Percentiles rank a stretch among this genome's conserved stretches.
phyloP scores from a whole-genome alignment of 805 yeast species.

The Spathaspora arborariae region DNA sequence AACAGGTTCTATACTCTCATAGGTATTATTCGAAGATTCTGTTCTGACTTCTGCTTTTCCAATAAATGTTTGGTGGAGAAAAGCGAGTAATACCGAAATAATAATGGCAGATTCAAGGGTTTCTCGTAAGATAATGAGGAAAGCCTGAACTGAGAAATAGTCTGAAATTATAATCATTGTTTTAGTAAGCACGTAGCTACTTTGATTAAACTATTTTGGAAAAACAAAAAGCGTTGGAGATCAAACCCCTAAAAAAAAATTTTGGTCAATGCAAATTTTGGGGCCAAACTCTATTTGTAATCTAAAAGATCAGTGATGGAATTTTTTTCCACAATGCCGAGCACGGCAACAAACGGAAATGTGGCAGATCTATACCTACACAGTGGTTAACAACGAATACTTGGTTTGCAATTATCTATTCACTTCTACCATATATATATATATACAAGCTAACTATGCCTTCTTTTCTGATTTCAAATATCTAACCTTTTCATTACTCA shows the following conservation, averaged over 20 bases:
- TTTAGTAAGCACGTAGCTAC: too few relatives aligned
- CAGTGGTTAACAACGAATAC: too few relatives aligned
- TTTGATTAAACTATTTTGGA: too few relatives aligned
- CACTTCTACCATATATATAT: not conserved
- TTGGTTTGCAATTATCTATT: not conserved
- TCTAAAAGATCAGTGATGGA: not conserved
- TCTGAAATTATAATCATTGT: conserved; percentile 19
- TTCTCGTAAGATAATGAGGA: conserved; percentile 69
- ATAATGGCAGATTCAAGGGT: conserved; percentile 75
- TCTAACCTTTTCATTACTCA: conserved; percentile 3
- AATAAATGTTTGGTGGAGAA: conserved; percentile 53
- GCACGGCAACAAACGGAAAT: not conserved
- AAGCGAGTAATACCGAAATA: conserved; percentile 68
- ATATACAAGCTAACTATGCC: not conserved
- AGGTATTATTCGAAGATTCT: not conserved
- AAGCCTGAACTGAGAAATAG: conserved; percentile 67
- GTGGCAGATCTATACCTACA: not conserved
- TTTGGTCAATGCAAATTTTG: not conserved
- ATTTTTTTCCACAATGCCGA: not conserved
- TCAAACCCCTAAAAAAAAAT: not conserved
- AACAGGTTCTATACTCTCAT: conserved; percentile 4
- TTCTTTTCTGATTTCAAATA: conserved; percentile 2
- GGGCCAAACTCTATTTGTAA: not conserved
- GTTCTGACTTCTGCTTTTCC: not conserved
- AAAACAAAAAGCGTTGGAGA: not conserved